These are phyloP conservation scores for Boletus pseudopeckii DNA, from an alignment of 768 basidiomycete genomes.

Conservation along the genomic window DNA sequence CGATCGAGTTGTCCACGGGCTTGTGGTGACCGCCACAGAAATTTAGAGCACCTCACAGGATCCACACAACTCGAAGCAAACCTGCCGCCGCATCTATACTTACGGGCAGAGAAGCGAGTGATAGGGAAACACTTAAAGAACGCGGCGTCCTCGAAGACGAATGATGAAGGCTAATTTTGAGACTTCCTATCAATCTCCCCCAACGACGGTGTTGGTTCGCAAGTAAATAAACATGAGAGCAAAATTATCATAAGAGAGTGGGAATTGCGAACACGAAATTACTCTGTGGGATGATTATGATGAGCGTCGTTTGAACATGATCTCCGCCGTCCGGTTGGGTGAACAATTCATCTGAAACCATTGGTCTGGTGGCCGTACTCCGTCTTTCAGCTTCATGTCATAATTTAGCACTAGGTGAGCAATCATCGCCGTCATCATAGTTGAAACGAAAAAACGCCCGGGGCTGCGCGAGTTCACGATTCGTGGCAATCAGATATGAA, in stretches of 20 bases:
- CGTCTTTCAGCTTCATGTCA: slow-evolving; percentile 37
- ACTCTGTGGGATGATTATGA: slow-evolving; percentile 8
- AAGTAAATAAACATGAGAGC: slow-evolving; percentile 7
- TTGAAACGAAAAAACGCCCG: slow-evolving; percentile 42
- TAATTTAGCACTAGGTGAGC: slow-evolving; percentile 41
- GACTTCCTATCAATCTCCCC: slow-evolving; percentile 18
- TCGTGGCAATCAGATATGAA: slow-evolving; percentile 1
- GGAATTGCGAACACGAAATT: slow-evolving; percentile 10
- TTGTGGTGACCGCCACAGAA: not conserved
- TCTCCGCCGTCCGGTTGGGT: slow-evolving; percentile 35
- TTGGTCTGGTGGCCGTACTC: slow-evolving; percentile 33
- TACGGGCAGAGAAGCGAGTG: not conserved
- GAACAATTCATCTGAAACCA: slow-evolving; percentile 35
- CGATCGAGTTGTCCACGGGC: not conserved
- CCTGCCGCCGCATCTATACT: no score
- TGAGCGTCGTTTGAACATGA: slow-evolving; percentile 36
- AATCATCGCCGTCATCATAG: slow-evolving; percentile 38
- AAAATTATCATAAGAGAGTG: slow-evolving; percentile 10
- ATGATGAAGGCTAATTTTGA: slow-evolving; percentile 7
- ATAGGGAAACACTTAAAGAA: not conserved
- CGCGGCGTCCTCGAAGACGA: not conserved
- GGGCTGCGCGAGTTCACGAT: slow-evolving; percentile 28
- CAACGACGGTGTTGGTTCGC: slow-evolving; percentile 2
- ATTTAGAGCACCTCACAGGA: slow-evolving; percentile 1
- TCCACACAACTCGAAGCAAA: slow-evolving; percentile 1